A percentile compares a stretch with the other conserved stretches of the same genome.
phyloP scores from a whole-genome alignment of 2,329 filamentous ascomycete species.

The Penicillium sp. region DNA sequence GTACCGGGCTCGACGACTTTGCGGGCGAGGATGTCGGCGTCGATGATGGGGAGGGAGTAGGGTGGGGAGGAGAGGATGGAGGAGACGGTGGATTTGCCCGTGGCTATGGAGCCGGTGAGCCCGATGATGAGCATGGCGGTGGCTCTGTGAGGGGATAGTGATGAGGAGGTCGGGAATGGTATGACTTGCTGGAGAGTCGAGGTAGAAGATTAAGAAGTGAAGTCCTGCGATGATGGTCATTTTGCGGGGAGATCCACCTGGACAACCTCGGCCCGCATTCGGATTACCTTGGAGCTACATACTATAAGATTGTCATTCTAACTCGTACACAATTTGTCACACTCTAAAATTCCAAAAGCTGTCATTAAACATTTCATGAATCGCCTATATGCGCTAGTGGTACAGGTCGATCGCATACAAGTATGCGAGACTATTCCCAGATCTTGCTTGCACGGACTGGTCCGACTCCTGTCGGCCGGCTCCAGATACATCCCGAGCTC shows the following conservation, averaged over 20 bases:
- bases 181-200: not conserved
- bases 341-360: not conserved
- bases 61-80: conserved; percentile 75
- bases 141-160: not conserved
- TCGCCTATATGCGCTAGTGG: not conserved
- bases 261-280: conserved; percentile 26
- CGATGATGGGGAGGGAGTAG: conserved; percentile 85
- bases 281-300: not conserved
- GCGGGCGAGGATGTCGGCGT: conserved; percentile 89
- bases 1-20: conserved; percentile 94
- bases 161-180: not conserved
- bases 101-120: conserved; percentile 94
- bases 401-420: not conserved
- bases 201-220: not conserved
- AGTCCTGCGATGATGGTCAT: conserved; percentile 3
- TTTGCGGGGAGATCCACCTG: conserved; percentile 26
- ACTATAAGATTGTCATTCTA: not conserved
- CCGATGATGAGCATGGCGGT: conserved; percentile 83
- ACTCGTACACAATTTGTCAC: not conserved
- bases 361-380: not conserved
- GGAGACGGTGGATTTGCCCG: conserved; percentile 96
- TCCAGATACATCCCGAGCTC: not conserved
- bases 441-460: not conserved
- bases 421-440: not conserved
- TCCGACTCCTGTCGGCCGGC: not conserved